These are phyloP conservation scores for Malassezia equina DNA, from an alignment of 1,284 basidiomycete species.

Conservation along the genomic window DNA sequence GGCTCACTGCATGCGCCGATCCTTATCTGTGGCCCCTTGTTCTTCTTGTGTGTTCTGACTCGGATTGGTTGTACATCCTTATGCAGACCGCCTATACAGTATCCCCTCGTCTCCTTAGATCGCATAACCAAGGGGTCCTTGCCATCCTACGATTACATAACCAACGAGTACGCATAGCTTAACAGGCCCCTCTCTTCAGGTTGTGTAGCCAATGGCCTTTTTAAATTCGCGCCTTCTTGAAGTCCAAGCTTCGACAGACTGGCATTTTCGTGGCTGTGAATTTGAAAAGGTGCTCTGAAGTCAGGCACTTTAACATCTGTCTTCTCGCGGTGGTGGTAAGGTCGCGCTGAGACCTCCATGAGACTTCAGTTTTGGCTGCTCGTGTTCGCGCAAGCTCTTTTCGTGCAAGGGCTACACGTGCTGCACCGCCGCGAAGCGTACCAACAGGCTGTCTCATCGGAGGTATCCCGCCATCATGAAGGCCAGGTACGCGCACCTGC, in stretches of 20 bases:
- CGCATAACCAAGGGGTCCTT: too few species aligned
- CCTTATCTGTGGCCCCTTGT: too few species aligned
- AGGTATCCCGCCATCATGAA: not conserved
- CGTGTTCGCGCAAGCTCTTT: not conserved
- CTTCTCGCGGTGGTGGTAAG: not conserved
- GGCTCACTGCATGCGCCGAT: too few species aligned
- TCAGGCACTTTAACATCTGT: not conserved
- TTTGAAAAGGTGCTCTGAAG: not conserved
- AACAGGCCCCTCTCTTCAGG: too few species aligned
- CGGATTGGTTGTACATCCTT: too few species aligned
- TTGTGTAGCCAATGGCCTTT: not conserved
- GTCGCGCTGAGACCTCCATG: not conserved
- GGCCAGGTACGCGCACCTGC: conserved; percentile 3
- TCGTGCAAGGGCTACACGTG: not conserved
- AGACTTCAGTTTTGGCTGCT: not conserved
- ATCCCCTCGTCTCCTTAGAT: too few species aligned
- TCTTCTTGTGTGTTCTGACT: too few species aligned
- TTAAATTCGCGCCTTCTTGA: not conserved
- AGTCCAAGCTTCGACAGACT: not conserved
- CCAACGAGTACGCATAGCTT: too few species aligned
- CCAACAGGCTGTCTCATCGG: not conserved
- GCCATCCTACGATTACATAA: too few species aligned
- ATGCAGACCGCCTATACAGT: too few species aligned
- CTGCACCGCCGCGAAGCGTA: not conserved
- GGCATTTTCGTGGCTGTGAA: not conserved